Conservation (phyloP, 2,329 filamentous ascomycete species). For the Zymoseptoria brevis region DNA sequence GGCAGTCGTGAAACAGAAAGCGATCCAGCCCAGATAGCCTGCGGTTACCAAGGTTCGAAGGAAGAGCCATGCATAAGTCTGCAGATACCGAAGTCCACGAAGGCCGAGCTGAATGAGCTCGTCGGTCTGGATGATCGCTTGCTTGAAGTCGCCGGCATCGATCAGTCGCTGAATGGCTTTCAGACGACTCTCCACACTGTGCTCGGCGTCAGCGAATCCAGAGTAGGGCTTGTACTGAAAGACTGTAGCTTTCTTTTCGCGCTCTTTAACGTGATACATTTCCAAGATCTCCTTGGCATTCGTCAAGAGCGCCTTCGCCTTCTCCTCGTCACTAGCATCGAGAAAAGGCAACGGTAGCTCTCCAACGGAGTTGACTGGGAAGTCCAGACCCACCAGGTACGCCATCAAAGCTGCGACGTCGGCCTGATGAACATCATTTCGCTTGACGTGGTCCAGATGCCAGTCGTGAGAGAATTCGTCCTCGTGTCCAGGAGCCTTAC, state of each 20-base stretch:
- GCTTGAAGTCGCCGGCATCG: slow-evolving; percentile 55
- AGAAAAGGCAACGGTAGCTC: slow-evolving; percentile 81
- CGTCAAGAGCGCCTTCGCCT: slow-evolving; percentile 73
- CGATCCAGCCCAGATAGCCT: slow-evolving; percentile 93
- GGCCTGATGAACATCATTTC: slow-evolving; percentile 88
- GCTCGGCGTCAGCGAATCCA: slow-evolving; percentile 56
- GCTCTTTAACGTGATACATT: slow-evolving; percentile 93
- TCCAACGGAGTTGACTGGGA: slow-evolving; percentile 92
- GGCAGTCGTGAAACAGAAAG: slow-evolving; percentile 81
- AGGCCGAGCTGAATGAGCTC: slow-evolving; percentile 69
- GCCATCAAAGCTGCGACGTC: slow-evolving; percentile 95
- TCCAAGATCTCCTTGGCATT: slow-evolving; percentile 85
- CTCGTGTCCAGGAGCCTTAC: slow-evolving; percentile 71
- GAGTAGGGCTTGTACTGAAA: slow-evolving; percentile 70
- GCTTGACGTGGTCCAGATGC: slow-evolving; percentile 68
- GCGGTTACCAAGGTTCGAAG: slow-evolving; percentile 77
- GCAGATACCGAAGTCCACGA: slow-evolving; percentile 80
- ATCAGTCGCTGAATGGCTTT: slow-evolving; percentile 62
- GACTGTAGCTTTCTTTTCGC: slow-evolving; percentile 66
- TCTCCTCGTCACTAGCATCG: slow-evolving; percentile 61
- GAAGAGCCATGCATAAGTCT: slow-evolving; percentile 98
- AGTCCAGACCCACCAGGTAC: slow-evolving; percentile 78
- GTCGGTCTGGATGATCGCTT: slow-evolving; percentile 71
- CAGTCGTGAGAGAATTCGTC: slow-evolving; percentile 82
- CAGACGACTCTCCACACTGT: slow-evolving; percentile 60